phyloP scores from a whole-genome alignment of 2,329 filamentous ascomycete species.

The Hymenoscyphus fraxineus region DNA sequence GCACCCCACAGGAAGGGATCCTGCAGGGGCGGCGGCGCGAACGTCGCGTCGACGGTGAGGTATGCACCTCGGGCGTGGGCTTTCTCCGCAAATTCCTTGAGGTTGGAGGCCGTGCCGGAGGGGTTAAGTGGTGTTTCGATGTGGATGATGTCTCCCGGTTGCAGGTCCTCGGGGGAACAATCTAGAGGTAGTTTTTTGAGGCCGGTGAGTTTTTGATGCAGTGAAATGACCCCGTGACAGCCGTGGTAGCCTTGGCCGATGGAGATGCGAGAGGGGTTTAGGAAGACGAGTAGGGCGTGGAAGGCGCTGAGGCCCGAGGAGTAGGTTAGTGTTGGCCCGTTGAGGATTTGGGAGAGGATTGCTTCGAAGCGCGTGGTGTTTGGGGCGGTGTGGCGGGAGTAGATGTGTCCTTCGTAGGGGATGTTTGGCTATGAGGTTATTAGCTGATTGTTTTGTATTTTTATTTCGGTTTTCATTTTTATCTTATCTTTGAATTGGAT shows the following conservation, averaged over 20 bases:
- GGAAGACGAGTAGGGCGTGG: constrained; percentile 77
- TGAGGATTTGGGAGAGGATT: constrained; percentile 70
- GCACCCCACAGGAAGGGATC: constrained; percentile 80
- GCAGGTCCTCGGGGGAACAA: constrained; percentile 61
- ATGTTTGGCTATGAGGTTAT: constrained; percentile 42
- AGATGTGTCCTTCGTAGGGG: constrained; percentile 65
- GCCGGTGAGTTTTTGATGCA: constrained; percentile 73
- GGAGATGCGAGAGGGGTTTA: constrained; percentile 79
- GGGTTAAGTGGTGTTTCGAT: constrained; percentile 95
- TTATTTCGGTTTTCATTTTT: constrained; percentile 7
- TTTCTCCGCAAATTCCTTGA: constrained; percentile 66
- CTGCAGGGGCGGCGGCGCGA: constrained; percentile 84
- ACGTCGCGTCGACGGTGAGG: constrained; percentile 84
- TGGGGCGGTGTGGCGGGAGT: constrained; percentile 76
- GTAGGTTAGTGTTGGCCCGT: constrained; percentile 71
- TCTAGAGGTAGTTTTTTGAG: constrained; percentile 69
- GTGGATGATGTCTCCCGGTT: constrained; percentile 78
- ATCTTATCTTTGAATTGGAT: no score
- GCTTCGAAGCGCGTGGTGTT: constrained; percentile 83
- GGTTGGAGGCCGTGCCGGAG: constrained; percentile 72
- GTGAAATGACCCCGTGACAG: constrained; percentile 76
- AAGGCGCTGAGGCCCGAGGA: constrained; percentile 82
- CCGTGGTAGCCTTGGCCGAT: constrained; percentile 90
- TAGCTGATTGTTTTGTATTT: constrained; percentile 22
- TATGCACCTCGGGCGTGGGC: constrained; percentile 71